Conservation (phyloP, 148 eudicot species). For the Salicornia ramosissima region DNA sequence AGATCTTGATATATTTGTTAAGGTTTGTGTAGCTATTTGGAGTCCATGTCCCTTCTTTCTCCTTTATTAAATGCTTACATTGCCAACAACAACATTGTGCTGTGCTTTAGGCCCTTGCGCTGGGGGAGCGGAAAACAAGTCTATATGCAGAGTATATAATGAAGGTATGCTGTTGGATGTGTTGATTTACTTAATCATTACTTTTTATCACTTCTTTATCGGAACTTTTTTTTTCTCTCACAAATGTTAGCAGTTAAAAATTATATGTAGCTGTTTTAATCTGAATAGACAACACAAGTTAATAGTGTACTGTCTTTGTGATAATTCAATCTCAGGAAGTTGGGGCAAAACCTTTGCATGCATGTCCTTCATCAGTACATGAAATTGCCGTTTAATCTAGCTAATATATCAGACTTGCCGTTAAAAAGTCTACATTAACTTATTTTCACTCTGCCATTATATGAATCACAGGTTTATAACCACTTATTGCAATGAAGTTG, state of each 20-base stretch:
- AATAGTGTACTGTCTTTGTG: not conserved
- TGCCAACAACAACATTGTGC: slow-evolving; percentile 12
- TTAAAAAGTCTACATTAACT: not conserved
- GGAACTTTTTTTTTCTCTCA: not conserved
- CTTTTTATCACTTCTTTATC: not conserved
- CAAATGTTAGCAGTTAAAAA: not conserved
- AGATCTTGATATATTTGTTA: slow-evolving; percentile 80
- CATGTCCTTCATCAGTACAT: not conserved
- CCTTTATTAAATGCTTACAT: not conserved
- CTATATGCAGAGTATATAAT: slow-evolving; percentile 74
- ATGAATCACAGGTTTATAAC: not conserved
- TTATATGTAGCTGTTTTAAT: not conserved
- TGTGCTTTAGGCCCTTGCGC: slow-evolving; percentile 64
- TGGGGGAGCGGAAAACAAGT: slow-evolving; percentile 71
- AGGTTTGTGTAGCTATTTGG: slow-evolving; percentile 41
- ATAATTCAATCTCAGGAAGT: not conserved
- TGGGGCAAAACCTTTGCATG: not conserved
- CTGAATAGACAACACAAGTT: not conserved
- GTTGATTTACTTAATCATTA: too few species aligned
- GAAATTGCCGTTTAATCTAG: not conserved
- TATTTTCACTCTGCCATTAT: not conserved
- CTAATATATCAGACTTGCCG: not conserved
- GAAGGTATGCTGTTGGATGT: slow-evolving; percentile 52
- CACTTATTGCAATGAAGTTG: not conserved
- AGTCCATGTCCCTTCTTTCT: not conserved